Percentiles rank a stretch among this genome's conserved stretches.
Conservation (phyloP, 2,329 filamentous ascomycete genomes). For the Epicoccum nigrum region DNA sequence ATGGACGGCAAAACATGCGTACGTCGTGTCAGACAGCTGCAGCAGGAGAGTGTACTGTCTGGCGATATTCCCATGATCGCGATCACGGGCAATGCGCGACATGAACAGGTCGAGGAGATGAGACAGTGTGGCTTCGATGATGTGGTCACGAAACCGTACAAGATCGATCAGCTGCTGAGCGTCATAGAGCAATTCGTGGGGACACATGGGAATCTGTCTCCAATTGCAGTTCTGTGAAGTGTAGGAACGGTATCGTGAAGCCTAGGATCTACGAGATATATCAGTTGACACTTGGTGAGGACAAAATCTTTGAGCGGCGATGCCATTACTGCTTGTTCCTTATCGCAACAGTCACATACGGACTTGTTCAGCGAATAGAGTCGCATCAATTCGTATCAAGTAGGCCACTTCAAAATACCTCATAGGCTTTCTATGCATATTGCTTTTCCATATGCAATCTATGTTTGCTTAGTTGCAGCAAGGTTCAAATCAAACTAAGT, state of each 20-base stretch:
- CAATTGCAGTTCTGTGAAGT: neutral
- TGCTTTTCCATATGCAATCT: too few relatives aligned
- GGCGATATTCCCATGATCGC: constrained; percentile 31
- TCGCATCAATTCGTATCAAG: too few relatives aligned
- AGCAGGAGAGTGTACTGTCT: constrained; percentile 19
- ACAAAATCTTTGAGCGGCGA: too few relatives aligned
- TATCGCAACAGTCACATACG: too few relatives aligned
- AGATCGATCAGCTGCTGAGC: constrained; percentile 49
- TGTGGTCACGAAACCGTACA: constrained; percentile 56
- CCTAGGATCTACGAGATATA: too few relatives aligned
- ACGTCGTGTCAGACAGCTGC: constrained; percentile 25
- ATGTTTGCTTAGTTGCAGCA: too few relatives aligned
- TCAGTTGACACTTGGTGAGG: too few relatives aligned
- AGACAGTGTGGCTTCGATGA: constrained; percentile 41
- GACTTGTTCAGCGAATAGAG: too few relatives aligned
- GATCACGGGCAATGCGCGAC: constrained; percentile 39
- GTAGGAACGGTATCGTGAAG: too few relatives aligned
- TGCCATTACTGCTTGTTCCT: too few relatives aligned
- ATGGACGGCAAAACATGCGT: constrained; percentile 31
- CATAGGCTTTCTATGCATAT: too few relatives aligned
- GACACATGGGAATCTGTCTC: neutral
- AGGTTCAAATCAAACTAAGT: neutral
- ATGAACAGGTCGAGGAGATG: constrained; percentile 43
- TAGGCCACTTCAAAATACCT: too few relatives aligned
- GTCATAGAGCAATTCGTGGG: constrained; percentile 5